Evolutionary conservation across 805 yeast genomes (phyloP), one percentile per base, ranked within the genome.

Genomic region (Kazachstania psychrophila): DNA sequence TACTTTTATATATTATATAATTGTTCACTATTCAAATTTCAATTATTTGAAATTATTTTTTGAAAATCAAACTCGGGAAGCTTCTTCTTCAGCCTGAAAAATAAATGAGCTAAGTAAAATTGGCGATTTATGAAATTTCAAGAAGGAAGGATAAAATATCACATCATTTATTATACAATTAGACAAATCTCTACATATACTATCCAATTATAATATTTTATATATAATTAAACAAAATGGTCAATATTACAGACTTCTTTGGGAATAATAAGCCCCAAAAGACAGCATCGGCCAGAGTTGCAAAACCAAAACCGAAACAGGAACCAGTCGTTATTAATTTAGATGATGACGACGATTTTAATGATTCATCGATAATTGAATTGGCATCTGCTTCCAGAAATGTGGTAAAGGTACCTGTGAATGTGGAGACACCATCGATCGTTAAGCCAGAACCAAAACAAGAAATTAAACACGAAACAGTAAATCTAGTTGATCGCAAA

Each of bases 191-290:
- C n/a, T n/a, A n/a, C n/a, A n/a, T n/a, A n/a, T n/a, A n/a, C n/a
- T n/a, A n/a, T n/a, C n/a, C n/a, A n/a, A n/a, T n/a, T n/a, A n/a
- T n/a, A n/a, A n/a, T n/a, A n/a, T n/a, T n/a, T n/a, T n/a, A n/a
- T n/a, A n/a, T n/a, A n/a, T n/a, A n/a, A n/a, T n/a, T n/a, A n/a
- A n/a, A n/a, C n/a, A n/a, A n/a, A n/a, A n/a, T n/a, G n/a, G n/a
- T n/a, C n/a, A n/a, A 62, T 45, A 65, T 66, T 39, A 52, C 62
- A 18, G 65, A 63, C 34, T 66, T 63, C 49, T 65, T 66, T 40
- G 62, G 63, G 9, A 47, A 48, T 17, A 39, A 33, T 19, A 46
- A 45, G 28, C 42, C 28, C 27, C 19, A 9, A 11, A 13, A 23
- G 12, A 16, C 25, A 16, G 10, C 30, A 16, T 7, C 31, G 16